Percentiles rank a stretch among this genome's conserved stretches.
phyloP scores from a whole-genome alignment of 2,329 filamentous ascomycete species.

The Colletotrichum sp. region DNA sequence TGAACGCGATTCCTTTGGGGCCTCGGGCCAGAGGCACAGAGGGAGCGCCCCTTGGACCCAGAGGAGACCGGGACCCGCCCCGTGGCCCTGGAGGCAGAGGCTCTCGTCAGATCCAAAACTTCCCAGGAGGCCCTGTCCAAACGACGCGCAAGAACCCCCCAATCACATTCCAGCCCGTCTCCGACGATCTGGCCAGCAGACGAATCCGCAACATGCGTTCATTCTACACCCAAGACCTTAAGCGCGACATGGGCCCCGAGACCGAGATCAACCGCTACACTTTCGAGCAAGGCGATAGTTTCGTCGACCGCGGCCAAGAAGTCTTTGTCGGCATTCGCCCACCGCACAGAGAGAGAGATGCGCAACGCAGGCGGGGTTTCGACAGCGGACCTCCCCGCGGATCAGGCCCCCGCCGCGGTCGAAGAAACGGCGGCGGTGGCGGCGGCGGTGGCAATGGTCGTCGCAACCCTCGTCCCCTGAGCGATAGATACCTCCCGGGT shows the following conservation, averaged over 20 bases:
- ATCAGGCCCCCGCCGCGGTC: background rate
- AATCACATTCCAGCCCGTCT: slow-evolving; percentile 61
- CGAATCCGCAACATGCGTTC: slow-evolving; percentile 65
- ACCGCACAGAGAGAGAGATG: slow-evolving; percentile 60
- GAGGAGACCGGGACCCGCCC: slow-evolving; percentile 39
- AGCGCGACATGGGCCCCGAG: slow-evolving; percentile 48
- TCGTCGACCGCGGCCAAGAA: slow-evolving; percentile 77
- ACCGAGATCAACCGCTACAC: slow-evolving; percentile 71
- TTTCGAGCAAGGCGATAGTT: slow-evolving; percentile 69
- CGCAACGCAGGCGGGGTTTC: slow-evolving; percentile 37
- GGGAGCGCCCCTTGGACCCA: slow-evolving; percentile 39
- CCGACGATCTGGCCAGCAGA: slow-evolving; percentile 65
- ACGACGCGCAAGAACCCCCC: slow-evolving; percentile 47
- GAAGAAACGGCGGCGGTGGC: background rate
- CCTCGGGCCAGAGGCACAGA: slow-evolving; percentile 27
- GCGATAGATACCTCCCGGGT: slow-evolving; percentile 38
- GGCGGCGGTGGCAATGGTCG: background rate
- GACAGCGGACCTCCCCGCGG: slow-evolving; percentile 21
- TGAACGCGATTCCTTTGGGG: slow-evolving; percentile 41
- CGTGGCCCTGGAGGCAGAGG: slow-evolving; percentile 30
- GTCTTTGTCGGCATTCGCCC: slow-evolving; percentile 69
- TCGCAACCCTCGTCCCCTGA: slow-evolving; percentile 27
- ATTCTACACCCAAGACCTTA: slow-evolving; percentile 48
- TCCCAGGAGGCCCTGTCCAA: slow-evolving; percentile 26
- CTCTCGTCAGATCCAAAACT: slow-evolving; percentile 20